Base-by-base conservation (phyloP, 306 rosid species). In the Myrica gale region DNA sequence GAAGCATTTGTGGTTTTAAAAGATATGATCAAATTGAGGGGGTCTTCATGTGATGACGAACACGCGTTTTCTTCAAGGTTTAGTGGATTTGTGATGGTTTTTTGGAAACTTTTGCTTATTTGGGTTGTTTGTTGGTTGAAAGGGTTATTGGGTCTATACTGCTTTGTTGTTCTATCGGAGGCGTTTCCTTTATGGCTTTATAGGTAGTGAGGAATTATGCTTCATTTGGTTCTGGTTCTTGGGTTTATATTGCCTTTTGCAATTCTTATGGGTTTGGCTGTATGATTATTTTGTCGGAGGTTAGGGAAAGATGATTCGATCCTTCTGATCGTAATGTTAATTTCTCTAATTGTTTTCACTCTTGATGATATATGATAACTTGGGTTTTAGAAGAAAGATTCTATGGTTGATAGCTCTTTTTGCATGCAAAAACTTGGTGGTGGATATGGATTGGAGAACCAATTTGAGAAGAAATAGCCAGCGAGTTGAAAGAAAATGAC, bases 1-100 rank as follows among this genome's bases (percentile, higher is more conserved):
- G 19, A 69, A 69, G 4, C 11, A 10, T 57, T 4, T 57, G 37
- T 20, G 63, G 63, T 4, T 21, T 57, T 9, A 37, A 26, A 43
- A 23, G 39, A 20, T 46, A 69, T 6, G n/a, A 48, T 48, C 42
- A 26, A 15, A 16, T 47, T 45, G 19, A 3, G n/a, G 20, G 20
- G 19, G 41, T 12, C 26, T 46, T 48, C 73, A 69, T 19, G 42
- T 21, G 73, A 45, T 7, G 48, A 69, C 57, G 73, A 47, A 69
- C 10, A 44, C n/a, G 52, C 52, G 32, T 67, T n/a, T 42, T 67
- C 51, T 43, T 41, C 32, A 67, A 67, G 16, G 32, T 43, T 67
- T 42, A 32, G 10, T 67, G 10, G 23, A 6, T 20, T 45, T 69
- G 21, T 47, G 10, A 39, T 69, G 44, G 16, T 23, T 69, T 47